These are phyloP conservation scores for Clonostachys rhizophaga DNA, from an alignment of 2,329 filamentous ascomycete species.

Conservation along the genomic window DNA sequence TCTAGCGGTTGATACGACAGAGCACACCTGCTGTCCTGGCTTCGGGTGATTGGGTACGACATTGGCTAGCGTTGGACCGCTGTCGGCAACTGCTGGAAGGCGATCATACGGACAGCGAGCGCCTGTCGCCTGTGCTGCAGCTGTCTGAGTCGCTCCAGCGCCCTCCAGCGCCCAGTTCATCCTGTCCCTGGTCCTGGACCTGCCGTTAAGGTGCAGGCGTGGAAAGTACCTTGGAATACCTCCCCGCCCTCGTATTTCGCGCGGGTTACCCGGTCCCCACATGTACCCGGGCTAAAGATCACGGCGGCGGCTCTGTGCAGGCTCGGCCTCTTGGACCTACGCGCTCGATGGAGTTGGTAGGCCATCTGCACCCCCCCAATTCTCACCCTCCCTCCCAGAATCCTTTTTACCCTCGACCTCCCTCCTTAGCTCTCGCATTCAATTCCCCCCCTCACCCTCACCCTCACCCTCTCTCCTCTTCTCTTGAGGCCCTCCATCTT, in stretches of 20 bases:
- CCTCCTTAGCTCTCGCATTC: conserved; percentile 1
- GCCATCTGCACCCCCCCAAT: not conserved
- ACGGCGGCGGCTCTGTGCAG: not conserved
- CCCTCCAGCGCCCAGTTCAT: not conserved
- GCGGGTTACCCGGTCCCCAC: not conserved
- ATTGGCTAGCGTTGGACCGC: too few relatives aligned
- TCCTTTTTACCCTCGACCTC: not conserved
- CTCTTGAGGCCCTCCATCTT: conserved; percentile 11
- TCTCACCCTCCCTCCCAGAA: not conserved
- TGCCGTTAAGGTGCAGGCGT: too few relatives aligned
- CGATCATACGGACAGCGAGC: too few relatives aligned
- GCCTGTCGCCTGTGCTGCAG: not conserved
- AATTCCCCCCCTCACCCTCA: conserved; percentile 9
- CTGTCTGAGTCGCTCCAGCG: conserved; percentile 2
- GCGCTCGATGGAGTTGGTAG: not conserved
- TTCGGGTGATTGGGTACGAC: too few relatives aligned
- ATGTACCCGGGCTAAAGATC: too few relatives aligned
- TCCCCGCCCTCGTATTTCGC: not conserved
- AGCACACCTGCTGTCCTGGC: too few relatives aligned
- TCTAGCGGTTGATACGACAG: too few relatives aligned
- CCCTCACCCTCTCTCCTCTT: conserved; percentile 9
- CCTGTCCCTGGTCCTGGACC: not conserved
- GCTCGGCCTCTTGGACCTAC: not conserved
- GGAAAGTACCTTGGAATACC: too few relatives aligned
- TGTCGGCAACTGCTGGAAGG: too few relatives aligned